Conservation (phyloP, 805 yeast species). For the Lachancea fermentati region DNA sequence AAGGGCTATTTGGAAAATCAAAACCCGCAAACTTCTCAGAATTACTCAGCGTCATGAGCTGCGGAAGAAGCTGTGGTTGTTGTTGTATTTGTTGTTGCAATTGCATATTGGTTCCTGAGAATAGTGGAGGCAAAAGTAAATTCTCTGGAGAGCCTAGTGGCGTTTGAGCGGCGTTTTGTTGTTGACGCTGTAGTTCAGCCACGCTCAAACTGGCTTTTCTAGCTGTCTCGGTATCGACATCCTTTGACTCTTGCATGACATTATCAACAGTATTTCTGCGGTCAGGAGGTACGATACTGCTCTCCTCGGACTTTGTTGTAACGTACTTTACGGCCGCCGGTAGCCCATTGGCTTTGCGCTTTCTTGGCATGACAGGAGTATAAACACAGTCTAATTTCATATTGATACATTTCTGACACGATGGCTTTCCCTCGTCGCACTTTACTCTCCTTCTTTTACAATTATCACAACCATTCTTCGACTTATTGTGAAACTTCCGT, state of each 20-base stretch:
- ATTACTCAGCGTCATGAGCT: conserved; percentile 26
- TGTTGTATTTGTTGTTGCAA: conserved; percentile 23
- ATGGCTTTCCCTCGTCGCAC: conserved; percentile 83
- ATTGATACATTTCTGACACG: conserved; percentile 71
- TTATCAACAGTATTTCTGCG: background rate
- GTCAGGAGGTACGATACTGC: background rate
- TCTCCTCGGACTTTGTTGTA: conserved; percentile 15
- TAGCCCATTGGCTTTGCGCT: conserved; percentile 12
- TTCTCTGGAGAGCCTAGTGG: conserved; percentile 14
- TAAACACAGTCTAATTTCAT: conserved; percentile 77
- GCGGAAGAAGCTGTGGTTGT: conserved; percentile 26
- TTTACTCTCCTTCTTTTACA: conserved; percentile 88
- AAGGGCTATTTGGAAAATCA: conserved; percentile 17
- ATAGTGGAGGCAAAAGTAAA: conserved; percentile 24
- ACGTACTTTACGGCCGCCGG: conserved; percentile 15
- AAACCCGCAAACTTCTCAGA: conserved; percentile 24
- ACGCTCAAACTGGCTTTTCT: conserved; percentile 3
- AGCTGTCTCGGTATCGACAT: background rate
- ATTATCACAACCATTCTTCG: conserved; percentile 82
- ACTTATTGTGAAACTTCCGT: conserved; percentile 83
- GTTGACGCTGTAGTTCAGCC: conserved; percentile 9
- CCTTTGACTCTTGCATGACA: background rate
- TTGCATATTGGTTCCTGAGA: conserved; percentile 17
- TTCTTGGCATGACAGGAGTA: conserved; percentile 26
- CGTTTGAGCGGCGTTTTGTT: conserved; percentile 9